phyloP scores from a whole-genome alignment of 1,139 yeast genomes.

The Casaregolazyma lundiana region DNA sequence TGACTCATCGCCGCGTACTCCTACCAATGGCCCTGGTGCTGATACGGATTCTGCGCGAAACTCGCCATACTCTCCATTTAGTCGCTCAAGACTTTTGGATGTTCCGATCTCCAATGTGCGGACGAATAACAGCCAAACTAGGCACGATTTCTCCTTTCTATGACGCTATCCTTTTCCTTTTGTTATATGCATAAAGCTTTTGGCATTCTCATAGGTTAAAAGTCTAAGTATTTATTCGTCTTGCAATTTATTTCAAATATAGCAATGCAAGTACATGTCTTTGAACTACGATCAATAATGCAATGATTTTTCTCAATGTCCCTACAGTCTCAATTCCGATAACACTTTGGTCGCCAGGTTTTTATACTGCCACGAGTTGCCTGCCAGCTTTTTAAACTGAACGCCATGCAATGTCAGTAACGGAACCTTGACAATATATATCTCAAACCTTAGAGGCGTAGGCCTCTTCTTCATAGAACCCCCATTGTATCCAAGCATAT shows the following conservation, averaged over 20 bases:
- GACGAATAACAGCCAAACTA: slow-evolving; percentile 2
- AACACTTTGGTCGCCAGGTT: slow-evolving; percentile 86
- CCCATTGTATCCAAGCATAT: slow-evolving; percentile 43
- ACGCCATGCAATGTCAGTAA: slow-evolving; percentile 86
- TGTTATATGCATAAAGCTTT: too few species aligned
- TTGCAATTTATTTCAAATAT: not conserved
- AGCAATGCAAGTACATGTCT: slow-evolving; percentile 1
- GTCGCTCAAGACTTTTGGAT: slow-evolving; percentile 24
- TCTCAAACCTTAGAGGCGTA: slow-evolving; percentile 78
- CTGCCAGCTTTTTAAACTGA: slow-evolving; percentile 87
- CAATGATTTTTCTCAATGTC: not conserved
- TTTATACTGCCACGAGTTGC: slow-evolving; percentile 95
- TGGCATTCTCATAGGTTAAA: not conserved
- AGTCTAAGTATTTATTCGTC: not conserved
- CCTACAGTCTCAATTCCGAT: slow-evolving; percentile 60
- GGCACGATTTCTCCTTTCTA: not conserved
- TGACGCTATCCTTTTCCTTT: too few species aligned
- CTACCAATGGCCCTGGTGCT: not conserved
- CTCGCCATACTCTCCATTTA: slow-evolving; percentile 6
- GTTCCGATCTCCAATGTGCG: slow-evolving; percentile 23
- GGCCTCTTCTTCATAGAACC: slow-evolving; percentile 20
- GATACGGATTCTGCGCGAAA: not conserved
- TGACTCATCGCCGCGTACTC: slow-evolving; percentile 6
- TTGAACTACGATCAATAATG: not conserved
- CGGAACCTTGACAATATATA: slow-evolving; percentile 89